Conservation (phyloP, 2,329 filamentous ascomycete genomes). For the Aureobasidium zeae region DNA sequence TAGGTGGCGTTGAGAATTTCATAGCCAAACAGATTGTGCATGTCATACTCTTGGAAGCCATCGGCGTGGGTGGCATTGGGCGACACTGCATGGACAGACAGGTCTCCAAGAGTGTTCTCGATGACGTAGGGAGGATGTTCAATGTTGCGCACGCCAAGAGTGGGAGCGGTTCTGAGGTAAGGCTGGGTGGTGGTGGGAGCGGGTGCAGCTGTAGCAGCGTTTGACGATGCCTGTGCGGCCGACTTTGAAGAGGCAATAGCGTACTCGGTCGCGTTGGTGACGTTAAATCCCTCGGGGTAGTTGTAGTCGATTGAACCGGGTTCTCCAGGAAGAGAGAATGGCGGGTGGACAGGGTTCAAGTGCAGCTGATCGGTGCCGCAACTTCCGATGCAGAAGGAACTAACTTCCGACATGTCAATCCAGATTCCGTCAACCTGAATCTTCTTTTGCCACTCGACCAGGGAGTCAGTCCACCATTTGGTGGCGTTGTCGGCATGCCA, state of each 20-base stretch:
- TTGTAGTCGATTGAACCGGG: slow-evolving; percentile 49
- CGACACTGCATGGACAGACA: slow-evolving; percentile 62
- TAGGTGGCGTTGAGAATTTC: slow-evolving; percentile 72
- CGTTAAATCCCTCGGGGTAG: slow-evolving; percentile 61
- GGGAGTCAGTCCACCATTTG: slow-evolving; percentile 50
- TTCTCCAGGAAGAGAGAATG: slow-evolving; percentile 57
- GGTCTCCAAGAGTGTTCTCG: slow-evolving; percentile 62
- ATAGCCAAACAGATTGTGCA: slow-evolving; percentile 70
- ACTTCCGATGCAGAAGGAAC: slow-evolving; percentile 60
- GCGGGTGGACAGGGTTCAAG: slow-evolving; percentile 59
- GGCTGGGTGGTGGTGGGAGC: slow-evolving; percentile 27
- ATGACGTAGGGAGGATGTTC: slow-evolving; percentile 69
- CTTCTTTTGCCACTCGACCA: slow-evolving; percentile 44
- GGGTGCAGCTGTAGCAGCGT: slow-evolving; percentile 19
- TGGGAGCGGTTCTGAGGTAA: slow-evolving; percentile 52
- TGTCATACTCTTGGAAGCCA: slow-evolving; percentile 64
- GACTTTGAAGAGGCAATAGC: slow-evolving; percentile 47
- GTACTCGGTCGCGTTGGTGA: slow-evolving; percentile 60
- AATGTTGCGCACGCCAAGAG: slow-evolving; percentile 55
- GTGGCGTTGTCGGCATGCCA: slow-evolving; percentile 51
- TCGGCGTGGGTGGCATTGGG: slow-evolving; percentile 71
- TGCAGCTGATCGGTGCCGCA: slow-evolving; percentile 58
- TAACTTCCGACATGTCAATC: slow-evolving; percentile 55
- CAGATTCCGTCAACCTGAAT: slow-evolving; percentile 46
- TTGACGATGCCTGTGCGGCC: slow-evolving; percentile 29